A percentile compares a stretch with the other conserved stretches of the same genome.
These are phyloP conservation scores for Penicillium sp. DNA, from an alignment of 2,329 filamentous ascomycete genomes.

Conservation along the genomic window DNA sequence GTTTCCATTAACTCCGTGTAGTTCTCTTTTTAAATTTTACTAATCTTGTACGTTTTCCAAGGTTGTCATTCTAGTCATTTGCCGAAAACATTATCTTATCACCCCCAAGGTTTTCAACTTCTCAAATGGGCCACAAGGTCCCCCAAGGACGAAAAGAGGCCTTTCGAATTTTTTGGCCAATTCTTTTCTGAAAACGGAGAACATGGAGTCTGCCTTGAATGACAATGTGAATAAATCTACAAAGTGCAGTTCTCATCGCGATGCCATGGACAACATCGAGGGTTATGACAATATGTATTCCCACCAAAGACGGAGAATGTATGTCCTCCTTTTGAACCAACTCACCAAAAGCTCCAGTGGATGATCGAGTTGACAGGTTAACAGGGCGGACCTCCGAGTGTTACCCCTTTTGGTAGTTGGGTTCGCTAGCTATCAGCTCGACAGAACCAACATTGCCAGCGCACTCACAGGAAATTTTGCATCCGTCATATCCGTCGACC, in stretches of 20 bases:
- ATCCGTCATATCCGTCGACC: slow-evolving; percentile 43
- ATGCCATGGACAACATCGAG: background rate
- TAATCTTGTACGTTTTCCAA: background rate
- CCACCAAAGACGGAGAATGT: background rate
- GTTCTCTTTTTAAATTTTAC: background rate
- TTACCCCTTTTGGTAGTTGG: slow-evolving; percentile 52
- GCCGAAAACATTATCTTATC: slow-evolving; percentile 1
- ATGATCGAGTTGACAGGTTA: background rate
- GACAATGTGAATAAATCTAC: background rate
- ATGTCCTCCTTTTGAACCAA: background rate
- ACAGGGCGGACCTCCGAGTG: slow-evolving; percentile 50
- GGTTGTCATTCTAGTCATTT: background rate
- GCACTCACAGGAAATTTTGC: slow-evolving; percentile 53
- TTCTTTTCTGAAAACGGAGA: background rate
- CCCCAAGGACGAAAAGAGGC: background rate
- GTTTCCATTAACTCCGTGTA: too few species aligned
- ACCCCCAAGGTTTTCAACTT: slow-evolving; percentile 6
- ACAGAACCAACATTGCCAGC: slow-evolving; percentile 55
- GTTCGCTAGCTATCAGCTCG: slow-evolving; percentile 53
- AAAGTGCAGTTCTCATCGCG: background rate
- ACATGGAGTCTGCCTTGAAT: too few species aligned
- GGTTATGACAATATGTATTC: background rate
- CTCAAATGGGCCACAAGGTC: slow-evolving; percentile 1
- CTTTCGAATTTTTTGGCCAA: background rate
- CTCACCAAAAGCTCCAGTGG: too few species aligned